phyloP scores from a whole-genome alignment of 495 filamentous ascomycete species.

The Glutinoglossum americanum region DNA sequence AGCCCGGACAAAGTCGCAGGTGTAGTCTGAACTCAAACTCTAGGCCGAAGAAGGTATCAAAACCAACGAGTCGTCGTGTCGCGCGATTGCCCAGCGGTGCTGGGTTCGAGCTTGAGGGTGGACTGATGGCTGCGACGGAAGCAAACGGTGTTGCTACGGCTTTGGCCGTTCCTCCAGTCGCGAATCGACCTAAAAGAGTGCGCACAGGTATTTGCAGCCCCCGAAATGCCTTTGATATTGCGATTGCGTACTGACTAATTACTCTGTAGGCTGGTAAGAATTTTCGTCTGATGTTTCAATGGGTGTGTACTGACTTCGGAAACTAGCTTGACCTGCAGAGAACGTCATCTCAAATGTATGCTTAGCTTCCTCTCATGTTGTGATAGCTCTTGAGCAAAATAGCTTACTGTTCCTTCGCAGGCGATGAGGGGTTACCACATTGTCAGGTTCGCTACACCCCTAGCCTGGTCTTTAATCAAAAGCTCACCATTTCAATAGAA shows the following conservation, averaged over 20 bases:
- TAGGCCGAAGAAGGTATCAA: not conserved
- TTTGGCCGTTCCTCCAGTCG: slow-evolving; percentile 6
- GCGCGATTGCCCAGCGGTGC: not conserved
- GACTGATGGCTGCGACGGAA: slow-evolving; percentile 11
- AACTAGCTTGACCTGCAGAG: slow-evolving; percentile 20
- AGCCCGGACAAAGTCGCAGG: not conserved
- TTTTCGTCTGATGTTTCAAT: not conserved
- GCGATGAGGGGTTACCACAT: slow-evolving; percentile 58
- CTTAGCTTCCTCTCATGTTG: not conserved
- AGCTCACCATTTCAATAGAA: slow-evolving; percentile 27
- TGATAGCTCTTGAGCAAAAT: not conserved
- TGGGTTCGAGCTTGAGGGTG: not conserved
- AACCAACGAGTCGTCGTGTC: not conserved
- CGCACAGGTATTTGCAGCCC: slow-evolving; percentile 15
- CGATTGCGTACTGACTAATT: slow-evolving; percentile 7
- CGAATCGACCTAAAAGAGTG: slow-evolving; percentile 17
- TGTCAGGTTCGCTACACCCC: slow-evolving; percentile 23
- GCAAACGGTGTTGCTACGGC: slow-evolving; percentile 5
- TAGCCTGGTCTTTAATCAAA: not conserved
- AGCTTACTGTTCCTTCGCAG: slow-evolving; percentile 21
- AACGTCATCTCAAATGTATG: slow-evolving; percentile 41
- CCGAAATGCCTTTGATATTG: not conserved
- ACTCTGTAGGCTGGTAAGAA: slow-evolving; percentile 15
- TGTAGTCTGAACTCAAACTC: not conserved
- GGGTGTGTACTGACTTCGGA: not conserved